Evolutionary conservation across 169 alveolate genomes (phyloP), one percentile per base, ranked within the genome.

Genomic region (Plasmodium knowlesi): DNA sequence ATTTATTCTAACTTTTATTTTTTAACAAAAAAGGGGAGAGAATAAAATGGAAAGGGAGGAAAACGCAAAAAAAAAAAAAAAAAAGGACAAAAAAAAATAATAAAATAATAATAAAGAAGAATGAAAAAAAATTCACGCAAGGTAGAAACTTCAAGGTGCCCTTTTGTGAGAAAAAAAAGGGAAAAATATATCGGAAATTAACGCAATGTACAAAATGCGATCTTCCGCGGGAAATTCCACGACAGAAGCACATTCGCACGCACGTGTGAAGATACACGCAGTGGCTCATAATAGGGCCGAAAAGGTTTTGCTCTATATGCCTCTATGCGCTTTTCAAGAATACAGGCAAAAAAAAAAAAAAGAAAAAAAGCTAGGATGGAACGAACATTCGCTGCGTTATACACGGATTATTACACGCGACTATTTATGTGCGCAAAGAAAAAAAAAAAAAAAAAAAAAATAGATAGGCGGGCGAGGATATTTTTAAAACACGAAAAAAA

Each of bases 1-100:
- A 83, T 83, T 83, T 83, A 83, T 70, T 70, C 92, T 83, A 83
- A 8, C 22, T 9, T 22, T 71, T 54, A 82, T 39, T 83, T 67
- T 83, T 83, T 32, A 83, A 28, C 82, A 83, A 83, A 83, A 83
- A 67, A 22, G 76, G 22, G 22, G 9, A 67, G 76, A 0, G 37
- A 16, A 83, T 57, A 39, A 34, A 32, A 57, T 34, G 57, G 50
- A 43, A 70, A 83, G 74, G 76, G 32, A 14, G 46, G 32, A 2
- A 70, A 83, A 61, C 83, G 37, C 43, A 67, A 39, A 79, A 79
- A 83, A 83, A 83, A 83, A 50, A 71, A 71, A 54, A 39, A 82
- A 53, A 82, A 81, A 53, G 46, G 50, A 39, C 22, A 46, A 80
- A 39, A 80, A 80, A 80, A 82, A 82, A 46, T 43, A 43, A 43